These are phyloP conservation scores for Ceratobasidium sp. DNA, from an alignment of 1,284 basidiomycete genomes.

Conservation along the genomic window DNA sequence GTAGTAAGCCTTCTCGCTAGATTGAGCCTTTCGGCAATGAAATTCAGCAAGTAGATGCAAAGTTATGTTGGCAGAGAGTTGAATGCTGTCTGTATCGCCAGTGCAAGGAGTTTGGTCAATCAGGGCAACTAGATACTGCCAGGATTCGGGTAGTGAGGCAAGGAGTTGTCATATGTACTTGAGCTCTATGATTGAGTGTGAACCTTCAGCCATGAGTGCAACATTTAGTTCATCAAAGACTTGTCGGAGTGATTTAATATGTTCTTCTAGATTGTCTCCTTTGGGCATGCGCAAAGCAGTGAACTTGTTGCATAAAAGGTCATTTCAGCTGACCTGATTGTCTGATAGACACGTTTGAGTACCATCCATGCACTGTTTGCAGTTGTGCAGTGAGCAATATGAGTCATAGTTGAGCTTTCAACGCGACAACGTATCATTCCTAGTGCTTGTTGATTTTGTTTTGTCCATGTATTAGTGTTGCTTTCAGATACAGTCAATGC, in stretches of 20 bases:
- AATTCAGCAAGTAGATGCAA: slow-evolving; percentile 6
- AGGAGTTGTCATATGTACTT: slow-evolving; percentile 17
- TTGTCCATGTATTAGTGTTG: not conserved
- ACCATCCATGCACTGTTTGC: not conserved
- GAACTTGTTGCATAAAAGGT: slow-evolving; percentile 10
- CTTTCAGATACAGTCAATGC: not conserved
- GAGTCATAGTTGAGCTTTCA: not conserved
- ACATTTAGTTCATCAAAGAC: not conserved
- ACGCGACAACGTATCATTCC: not conserved
- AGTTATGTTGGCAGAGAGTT: not conserved
- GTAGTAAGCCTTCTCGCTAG: not conserved
- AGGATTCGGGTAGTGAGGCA: slow-evolving; percentile 5
- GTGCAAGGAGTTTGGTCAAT: not conserved
- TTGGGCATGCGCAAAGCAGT: not conserved
- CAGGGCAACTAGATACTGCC: slow-evolving; percentile 6
- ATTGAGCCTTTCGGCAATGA: not conserved
- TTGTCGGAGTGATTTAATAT: not conserved
- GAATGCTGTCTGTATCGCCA: not conserved
- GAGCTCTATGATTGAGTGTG: not conserved
- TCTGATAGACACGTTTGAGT: not conserved
- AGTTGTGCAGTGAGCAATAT: slow-evolving; percentile 1
- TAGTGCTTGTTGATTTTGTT: not conserved
- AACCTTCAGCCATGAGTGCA: not conserved
- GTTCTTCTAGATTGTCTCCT: not conserved
- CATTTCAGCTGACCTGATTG: not conserved